Conservation (phyloP, 495 filamentous ascomycete species). For the Entonaema liquescens region DNA sequence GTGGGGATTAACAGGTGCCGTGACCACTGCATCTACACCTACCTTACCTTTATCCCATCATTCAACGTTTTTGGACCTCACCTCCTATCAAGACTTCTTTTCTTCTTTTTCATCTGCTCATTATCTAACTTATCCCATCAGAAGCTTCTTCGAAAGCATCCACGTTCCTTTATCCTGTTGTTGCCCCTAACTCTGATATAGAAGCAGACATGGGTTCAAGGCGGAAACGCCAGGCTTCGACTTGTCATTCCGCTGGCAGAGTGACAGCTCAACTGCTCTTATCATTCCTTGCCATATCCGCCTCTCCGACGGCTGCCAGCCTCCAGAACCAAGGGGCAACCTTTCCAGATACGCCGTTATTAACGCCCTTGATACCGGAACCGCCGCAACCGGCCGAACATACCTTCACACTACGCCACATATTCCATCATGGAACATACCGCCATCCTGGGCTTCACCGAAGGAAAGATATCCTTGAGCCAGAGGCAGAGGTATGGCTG, state of each 20-base stretch:
- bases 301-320: slow-evolving; percentile 47
- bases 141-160: neutral
- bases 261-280: slow-evolving; percentile 68
- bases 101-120: slow-evolving; percentile 1
- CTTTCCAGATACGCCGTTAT: slow-evolving; percentile 45
- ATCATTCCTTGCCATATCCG: slow-evolving; percentile 68
- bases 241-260: slow-evolving; percentile 61
- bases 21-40: slow-evolving; percentile 30
- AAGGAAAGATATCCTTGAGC: slow-evolving; percentile 71
- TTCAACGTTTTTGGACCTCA: slow-evolving; percentile 21
- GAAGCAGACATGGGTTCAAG: slow-evolving; percentile 51
- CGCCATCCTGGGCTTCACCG: slow-evolving; percentile 77
- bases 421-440: slow-evolving; percentile 86
- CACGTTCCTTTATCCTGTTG: slow-evolving; percentile 34
- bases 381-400: slow-evolving; percentile 54
- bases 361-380: slow-evolving; percentile 52
- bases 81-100: slow-evolving; percentile 29
- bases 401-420: slow-evolving; percentile 77
- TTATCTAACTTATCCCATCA: slow-evolving; percentile 3
- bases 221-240: slow-evolving; percentile 48
- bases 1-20: slow-evolving; percentile 33
- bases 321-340: slow-evolving; percentile 43
- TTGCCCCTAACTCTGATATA: slow-evolving; percentile 26
- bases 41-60: slow-evolving; percentile 21
- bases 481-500: slow-evolving; percentile 69